phyloP scores from a whole-genome alignment of 257 asterid species.

The Solanum verrucosum region DNA sequence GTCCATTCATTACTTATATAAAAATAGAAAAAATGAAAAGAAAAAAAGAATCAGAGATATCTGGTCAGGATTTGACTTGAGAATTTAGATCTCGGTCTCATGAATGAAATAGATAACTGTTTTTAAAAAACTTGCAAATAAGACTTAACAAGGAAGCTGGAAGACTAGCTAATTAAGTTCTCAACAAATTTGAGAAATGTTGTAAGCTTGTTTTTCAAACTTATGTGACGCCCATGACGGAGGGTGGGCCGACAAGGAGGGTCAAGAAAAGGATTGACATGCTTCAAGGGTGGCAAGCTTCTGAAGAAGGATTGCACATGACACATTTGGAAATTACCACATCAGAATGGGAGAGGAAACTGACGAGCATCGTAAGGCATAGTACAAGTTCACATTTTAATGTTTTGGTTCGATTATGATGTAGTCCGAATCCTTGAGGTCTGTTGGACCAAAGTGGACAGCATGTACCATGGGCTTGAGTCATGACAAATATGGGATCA shows the following conservation, averaged over 20 bases:
- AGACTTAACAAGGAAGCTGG: not conserved
- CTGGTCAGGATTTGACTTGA: not conserved
- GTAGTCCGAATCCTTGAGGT: not conserved
- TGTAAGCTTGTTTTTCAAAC: not conserved
- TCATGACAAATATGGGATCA: not conserved
- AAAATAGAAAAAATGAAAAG: not conserved
- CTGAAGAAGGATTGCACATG: not conserved
- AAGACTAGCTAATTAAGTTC: not conserved
- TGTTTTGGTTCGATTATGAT: not conserved
- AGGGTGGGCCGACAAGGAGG: not conserved
- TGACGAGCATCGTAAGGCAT: not conserved
- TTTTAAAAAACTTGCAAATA: not conserved
- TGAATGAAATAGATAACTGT: not conserved
- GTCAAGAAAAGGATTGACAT: not conserved
- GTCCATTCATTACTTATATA: not conserved
- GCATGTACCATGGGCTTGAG: not conserved
- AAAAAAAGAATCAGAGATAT: not conserved
- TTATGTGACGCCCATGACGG: not conserved
- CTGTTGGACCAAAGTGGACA: not conserved
- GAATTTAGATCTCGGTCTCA: not conserved
- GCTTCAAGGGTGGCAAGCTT: not conserved
- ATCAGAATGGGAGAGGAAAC: not conserved
- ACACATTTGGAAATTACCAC: not conserved
- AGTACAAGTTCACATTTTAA: not conserved
- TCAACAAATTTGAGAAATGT: not conserved